Evolutionary conservation across 768 basidiomycete genomes (phyloP), one percentile per base, ranked within the genome.

Genomic region (Lactarius quietus): DNA sequence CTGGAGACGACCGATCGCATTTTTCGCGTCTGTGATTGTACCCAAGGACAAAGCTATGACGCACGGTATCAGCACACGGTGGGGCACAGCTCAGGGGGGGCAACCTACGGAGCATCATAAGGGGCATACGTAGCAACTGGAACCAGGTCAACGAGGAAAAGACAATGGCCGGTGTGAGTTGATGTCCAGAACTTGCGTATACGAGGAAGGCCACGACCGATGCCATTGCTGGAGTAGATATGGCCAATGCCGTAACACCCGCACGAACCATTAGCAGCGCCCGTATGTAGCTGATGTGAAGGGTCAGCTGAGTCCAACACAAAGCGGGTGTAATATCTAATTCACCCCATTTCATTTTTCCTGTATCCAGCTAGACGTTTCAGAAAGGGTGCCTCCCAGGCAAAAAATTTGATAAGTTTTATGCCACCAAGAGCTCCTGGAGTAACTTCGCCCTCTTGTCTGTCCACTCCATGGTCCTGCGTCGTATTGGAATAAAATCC

Each of bases 351-450:
- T 75, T 96, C 95, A 57, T 83, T 82, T 57, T 77, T 78, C 59
- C 95, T 81, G 71, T 89, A 90, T 48, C 83, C 83, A 35, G 82
- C 81, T 31, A 97, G 82, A 53, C 88, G 85, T 18, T 84, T 78
- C 28, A 96, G 80, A 75, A 93, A 95, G 0, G 95, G 92, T 1
- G 76, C 71, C 71, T 94, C 92, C 92, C 92, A 95, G 6, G 90
- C 87, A 75, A 95, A 95, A 74, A 89, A 88, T 75, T 97, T 97
- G 81, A 97, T 90, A 66, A 96, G 84, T 68, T 92, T 89, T 85
- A 97, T 95, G 1, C 92, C 91, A 17, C 88, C 0, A 97, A 77
- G 1, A 98, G 81, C 73, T 98, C 95, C 73, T 95, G 94, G 14
- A 97, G 82, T 5, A 95, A 77, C 72, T 93, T 94, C 17, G 90